These are phyloP conservation scores for Syncephalis plumigaleata DNA, from an alignment of 371 early-diverging fungal genomes.

Conservation along the genomic window DNA sequence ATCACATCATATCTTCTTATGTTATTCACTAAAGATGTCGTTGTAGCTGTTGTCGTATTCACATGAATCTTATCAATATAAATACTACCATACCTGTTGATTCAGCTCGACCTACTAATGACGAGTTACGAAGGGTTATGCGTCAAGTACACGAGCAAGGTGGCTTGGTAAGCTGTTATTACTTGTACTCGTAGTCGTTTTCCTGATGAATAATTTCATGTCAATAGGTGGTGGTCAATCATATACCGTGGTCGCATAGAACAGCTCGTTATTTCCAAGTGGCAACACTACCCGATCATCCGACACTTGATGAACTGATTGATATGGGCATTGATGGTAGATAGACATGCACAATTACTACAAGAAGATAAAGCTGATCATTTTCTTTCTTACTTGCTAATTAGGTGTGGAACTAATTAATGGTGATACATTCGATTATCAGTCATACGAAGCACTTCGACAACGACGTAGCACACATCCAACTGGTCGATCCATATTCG, in stretches of 20 bases:
- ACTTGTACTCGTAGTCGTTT: no score
- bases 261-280: conserved; percentile 34
- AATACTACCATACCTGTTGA: conserved; percentile 36
- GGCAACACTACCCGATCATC: conserved; percentile 42
- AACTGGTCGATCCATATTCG: conserved; percentile 10
- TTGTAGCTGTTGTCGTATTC: conserved; percentile 44
- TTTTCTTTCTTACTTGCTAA: not conserved
- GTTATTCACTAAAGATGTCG: not conserved
- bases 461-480: conserved; percentile 1
- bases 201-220: no score
- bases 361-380: not conserved
- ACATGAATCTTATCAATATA: conserved; percentile 62
- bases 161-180: conserved; percentile 25
- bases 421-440: conserved; percentile 34
- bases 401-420: conserved; percentile 48
- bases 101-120: conserved; percentile 39
- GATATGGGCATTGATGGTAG: conserved; percentile 7
- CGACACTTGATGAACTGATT: conserved; percentile 33
- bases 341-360: not conserved
- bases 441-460: conserved; percentile 29
- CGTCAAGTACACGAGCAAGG: conserved; percentile 40
- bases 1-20: not conserved
- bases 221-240: conserved; percentile 43
- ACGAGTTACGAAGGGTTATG: conserved; percentile 38
- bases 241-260: conserved; percentile 62